Conservation (phyloP, 768 basidiomycete genomes). For the Symmetrospora coprosmae region DNA sequence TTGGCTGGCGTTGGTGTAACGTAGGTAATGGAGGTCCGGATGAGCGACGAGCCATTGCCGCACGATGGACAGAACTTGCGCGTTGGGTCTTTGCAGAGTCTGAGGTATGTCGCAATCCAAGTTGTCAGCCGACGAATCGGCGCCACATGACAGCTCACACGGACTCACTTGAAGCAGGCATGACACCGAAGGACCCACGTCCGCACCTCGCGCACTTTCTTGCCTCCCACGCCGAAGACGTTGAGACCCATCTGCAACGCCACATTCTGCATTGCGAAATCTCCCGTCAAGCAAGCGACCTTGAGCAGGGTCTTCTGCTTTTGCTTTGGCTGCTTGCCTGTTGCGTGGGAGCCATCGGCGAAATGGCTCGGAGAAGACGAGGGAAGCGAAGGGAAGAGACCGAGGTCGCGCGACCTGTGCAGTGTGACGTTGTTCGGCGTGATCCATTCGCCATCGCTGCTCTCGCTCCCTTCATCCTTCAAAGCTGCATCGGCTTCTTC, state of each 20-base stretch:
- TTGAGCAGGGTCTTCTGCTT: conserved; percentile 38
- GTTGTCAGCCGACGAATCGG: no score
- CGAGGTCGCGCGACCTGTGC: conserved; percentile 75
- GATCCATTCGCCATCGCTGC: conserved; percentile 53
- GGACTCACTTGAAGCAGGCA: conserved; percentile 91
- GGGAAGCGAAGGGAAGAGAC: conserved; percentile 52
- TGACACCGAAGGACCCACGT: conserved; percentile 95
- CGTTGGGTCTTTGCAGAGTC: conserved; percentile 85
- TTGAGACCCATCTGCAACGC: conserved; percentile 84
- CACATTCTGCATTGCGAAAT: conserved; percentile 99
- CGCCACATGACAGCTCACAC: no score
- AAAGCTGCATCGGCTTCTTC: conserved; percentile 31
- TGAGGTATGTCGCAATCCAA: no score
- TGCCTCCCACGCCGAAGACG: conserved; percentile 77
- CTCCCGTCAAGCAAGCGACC: conserved; percentile 89
- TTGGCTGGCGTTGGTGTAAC: conserved; percentile 36
- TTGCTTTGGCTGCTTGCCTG: conserved; percentile 35
- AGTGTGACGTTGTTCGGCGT: conserved; percentile 70
- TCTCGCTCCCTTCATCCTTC: conserved; percentile 27
- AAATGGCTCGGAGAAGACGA: conserved; percentile 32
- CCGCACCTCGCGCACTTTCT: conserved; percentile 74
- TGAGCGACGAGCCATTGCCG: conserved; percentile 66
- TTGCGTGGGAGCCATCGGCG: neutral
- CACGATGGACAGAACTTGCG: conserved; percentile 97
- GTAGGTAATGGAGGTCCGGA: conserved; percentile 76